Conservation (phyloP, 2,329 filamentous ascomycete genomes). For the Beauveria rudraprayagi region DNA sequence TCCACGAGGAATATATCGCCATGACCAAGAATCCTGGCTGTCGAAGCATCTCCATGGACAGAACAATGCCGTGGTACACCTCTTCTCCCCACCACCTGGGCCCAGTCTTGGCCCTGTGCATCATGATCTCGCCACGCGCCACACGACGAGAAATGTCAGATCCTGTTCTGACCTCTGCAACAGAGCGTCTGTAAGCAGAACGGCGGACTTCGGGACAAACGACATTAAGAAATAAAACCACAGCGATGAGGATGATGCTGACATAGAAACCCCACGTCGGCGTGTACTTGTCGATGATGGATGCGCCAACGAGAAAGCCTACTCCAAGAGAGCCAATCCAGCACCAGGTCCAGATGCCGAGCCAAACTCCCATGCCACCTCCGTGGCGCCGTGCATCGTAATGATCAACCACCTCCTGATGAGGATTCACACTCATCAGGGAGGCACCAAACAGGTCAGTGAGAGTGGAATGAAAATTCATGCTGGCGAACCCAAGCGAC, state of each 20-base stretch:
- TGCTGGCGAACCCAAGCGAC: slow-evolving; percentile 65
- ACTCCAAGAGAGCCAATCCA: slow-evolving; percentile 63
- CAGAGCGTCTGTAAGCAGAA: slow-evolving; percentile 58
- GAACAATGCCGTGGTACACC: slow-evolving; percentile 58
- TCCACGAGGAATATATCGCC: slow-evolving; percentile 67
- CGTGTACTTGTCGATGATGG: slow-evolving; percentile 54
- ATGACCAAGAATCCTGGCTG: slow-evolving; percentile 68
- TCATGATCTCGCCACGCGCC: slow-evolving; percentile 65
- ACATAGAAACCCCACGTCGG: slow-evolving; percentile 72
- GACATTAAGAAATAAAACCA: slow-evolving; percentile 61
- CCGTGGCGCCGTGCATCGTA: slow-evolving; percentile 67
- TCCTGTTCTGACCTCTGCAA: slow-evolving; percentile 53
- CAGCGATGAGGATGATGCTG: slow-evolving; percentile 57
- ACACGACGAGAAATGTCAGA: slow-evolving; percentile 48
- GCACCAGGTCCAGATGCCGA: slow-evolving; percentile 71
- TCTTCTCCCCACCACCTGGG: slow-evolving; percentile 74
- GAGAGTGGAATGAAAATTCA: slow-evolving; percentile 66
- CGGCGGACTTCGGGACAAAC: slow-evolving; percentile 64
- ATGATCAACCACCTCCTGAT: slow-evolving; percentile 60
- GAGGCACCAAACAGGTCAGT: slow-evolving; percentile 72
- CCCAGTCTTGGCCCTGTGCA: slow-evolving; percentile 64
- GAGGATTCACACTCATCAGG: slow-evolving; percentile 62
- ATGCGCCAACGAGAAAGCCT: slow-evolving; percentile 64
- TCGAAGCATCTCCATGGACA: slow-evolving; percentile 62
- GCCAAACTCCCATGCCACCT: slow-evolving; percentile 72